Base-by-base conservation (phyloP, 1,139 yeast species). In the Pichiaceae sp. region DNA sequence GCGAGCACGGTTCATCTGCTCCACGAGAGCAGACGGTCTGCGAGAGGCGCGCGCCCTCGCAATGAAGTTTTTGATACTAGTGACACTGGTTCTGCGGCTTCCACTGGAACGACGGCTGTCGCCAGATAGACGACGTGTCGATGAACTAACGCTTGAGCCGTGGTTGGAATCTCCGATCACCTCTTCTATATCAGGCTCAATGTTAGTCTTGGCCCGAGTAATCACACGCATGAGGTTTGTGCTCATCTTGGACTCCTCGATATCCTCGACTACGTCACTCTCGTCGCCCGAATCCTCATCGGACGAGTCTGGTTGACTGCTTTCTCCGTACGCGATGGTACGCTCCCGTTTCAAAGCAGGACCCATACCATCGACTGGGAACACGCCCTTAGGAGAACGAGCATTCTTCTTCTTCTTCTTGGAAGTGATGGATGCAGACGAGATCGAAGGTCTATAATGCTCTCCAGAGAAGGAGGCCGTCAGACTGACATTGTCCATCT, bases 361-460 rank as follows among this genome's bases (percentile, higher is more conserved):
- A 0, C 83, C 86, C 89, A 81, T 80, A 2, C 85, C 91, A 46
- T 66, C 65, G 1, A 82, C 87, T 0, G 93, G 93, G 57, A 81
- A 82, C 0, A 80, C 87, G 43, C 84, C 84, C 25, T 71, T 73
- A 2, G 91, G 93, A 1, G 87, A 78, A 45, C 77, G 60, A 6
- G 6, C 7, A 6, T 7, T 11, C 28, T 25, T 25, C 28, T 25
- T 25, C 24, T 11, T 21, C 11, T 11, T 21, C 7, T 7, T 7
- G 24, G 9, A 7, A 7, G 24, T 21, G n/a, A n/a, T n/a, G n/a
- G n/a, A n/a, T n/a, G n/a, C n/a, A n/a, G n/a, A n/a, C n/a, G n/a
- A n/a, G n/a, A n/a, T n/a, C 11, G 11, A 8, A 12, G 11, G 11
- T 12, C 14, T 11, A 12, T 5, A 5, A 15, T 12, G 8, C n/a